Conservation (phyloP, 1,284 basidiomycete genomes). For the Salmacisia buchloeana region DNA sequence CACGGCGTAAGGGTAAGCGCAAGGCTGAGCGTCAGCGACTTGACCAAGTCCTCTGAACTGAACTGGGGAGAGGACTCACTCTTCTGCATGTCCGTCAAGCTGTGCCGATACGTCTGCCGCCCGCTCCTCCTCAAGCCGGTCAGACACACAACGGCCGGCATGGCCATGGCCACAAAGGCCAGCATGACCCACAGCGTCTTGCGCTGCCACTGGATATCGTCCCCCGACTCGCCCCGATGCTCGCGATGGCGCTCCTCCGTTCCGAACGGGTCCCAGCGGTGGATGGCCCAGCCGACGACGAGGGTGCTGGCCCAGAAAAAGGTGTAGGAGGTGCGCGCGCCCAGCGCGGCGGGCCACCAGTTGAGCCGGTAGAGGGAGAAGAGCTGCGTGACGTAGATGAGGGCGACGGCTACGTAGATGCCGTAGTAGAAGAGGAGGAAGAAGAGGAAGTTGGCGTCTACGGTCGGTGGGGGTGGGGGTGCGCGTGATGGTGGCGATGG, state of each 20-base stretch:
- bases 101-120: constrained; percentile 46
- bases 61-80: no score
- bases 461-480: not conserved
- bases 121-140: constrained; percentile 40
- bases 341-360: constrained; percentile 54
- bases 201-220: constrained; percentile 57
- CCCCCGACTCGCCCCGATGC: constrained; percentile 2
- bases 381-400: constrained; percentile 57
- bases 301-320: constrained; percentile 56
- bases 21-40: not conserved
- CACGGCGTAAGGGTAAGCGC: not conserved
- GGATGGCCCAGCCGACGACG: constrained; percentile 53
- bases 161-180: constrained; percentile 58
- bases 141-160: constrained; percentile 54
- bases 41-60: no score
- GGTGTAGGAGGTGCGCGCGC: constrained; percentile 55
- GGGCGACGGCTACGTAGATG: constrained; percentile 39
- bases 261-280: constrained; percentile 42
- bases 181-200: constrained; percentile 59
- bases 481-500: constrained; percentile 10
- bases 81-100: constrained; percentile 51
- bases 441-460: constrained; percentile 48
- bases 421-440: constrained; percentile 50
- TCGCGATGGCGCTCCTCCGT: constrained; percentile 12
- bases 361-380: constrained; percentile 57